Evolutionary conservation across 73 alveolate genomes (phyloP).

Genomic region (Uronychia setigera): DNA sequence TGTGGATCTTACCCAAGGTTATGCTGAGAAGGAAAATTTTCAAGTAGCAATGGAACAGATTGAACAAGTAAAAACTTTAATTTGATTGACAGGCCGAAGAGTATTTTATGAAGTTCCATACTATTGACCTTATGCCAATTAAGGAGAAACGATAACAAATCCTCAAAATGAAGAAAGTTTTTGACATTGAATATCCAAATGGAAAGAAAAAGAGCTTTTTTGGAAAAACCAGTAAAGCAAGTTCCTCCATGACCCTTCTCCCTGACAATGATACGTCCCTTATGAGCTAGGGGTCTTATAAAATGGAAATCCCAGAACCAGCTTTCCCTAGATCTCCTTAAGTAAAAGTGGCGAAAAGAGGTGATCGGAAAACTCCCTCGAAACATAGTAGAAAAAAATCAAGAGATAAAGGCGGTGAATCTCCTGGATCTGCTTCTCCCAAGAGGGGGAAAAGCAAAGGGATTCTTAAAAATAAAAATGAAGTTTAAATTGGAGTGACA

Average conservation of each 20-base stretch:
- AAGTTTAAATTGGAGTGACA: too few species aligned
- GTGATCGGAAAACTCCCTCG: background rate
- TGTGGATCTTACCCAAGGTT: constrained; percentile 4
- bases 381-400: background rate
- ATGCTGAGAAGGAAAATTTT: constrained; percentile 59
- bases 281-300: too few species aligned
- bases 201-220: constrained; percentile 28
- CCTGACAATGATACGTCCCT: too few species aligned
- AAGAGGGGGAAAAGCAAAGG: too few species aligned
- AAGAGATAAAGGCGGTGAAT: background rate
- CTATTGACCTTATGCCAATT: constrained; percentile 18
- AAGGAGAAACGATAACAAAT: constrained; percentile 40
- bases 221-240: background rate
- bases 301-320: background rate
- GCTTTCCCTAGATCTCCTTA: background rate
- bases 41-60: constrained; percentile 51
- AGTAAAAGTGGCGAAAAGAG: background rate
- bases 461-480: too few species aligned
- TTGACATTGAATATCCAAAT: constrained; percentile 25
- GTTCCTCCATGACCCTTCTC: background rate
- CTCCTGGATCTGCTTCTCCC: too few species aligned
- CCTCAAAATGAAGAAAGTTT: constrained; percentile 48
- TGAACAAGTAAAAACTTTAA: constrained; percentile 29
- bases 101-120: background rate
- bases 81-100: background rate